phyloP scores from a whole-genome alignment of 1,284 basidiomycete species.

The Naganishia cerealis region DNA sequence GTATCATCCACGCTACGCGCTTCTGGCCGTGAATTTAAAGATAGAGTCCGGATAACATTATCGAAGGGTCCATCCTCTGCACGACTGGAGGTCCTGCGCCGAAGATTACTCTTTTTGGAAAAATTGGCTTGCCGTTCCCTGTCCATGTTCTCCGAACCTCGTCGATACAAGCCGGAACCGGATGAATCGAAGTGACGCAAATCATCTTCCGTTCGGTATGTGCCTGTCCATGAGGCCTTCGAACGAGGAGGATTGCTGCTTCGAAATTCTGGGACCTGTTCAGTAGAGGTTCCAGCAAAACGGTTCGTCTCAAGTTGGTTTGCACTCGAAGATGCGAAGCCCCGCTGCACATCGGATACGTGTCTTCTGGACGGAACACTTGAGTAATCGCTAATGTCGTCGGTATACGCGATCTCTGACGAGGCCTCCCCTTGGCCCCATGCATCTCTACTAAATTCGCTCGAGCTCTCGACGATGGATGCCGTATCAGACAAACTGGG shows the following conservation, averaged over 20 bases:
- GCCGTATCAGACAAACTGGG: constrained; percentile 84
- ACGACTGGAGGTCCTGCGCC: constrained; percentile 17
- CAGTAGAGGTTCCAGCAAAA: background rate
- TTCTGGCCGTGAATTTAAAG: constrained; percentile 8
- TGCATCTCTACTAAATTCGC: background rate
- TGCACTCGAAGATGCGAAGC: background rate
- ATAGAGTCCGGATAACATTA: constrained; percentile 4
- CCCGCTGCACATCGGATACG: background rate
- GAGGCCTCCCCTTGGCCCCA: constrained; percentile 18
- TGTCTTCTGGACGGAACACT: background rate
- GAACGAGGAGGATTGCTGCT: background rate
- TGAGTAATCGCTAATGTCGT: constrained; percentile 14
- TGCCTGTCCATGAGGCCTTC: background rate
- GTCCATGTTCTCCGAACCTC: background rate
- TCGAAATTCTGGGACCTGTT: background rate
- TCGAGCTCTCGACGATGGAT: constrained; percentile 60
- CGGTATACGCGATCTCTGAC: constrained; percentile 3
- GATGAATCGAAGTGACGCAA: background rate
- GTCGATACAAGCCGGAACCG: background rate
- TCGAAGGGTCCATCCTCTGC: background rate
- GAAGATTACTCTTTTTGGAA: background rate
- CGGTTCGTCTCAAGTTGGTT: background rate
- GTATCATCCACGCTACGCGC: background rate
- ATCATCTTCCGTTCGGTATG: background rate
- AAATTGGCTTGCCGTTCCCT: background rate